Evolutionary conservation across 108 stramenopile genomes (phyloP).

Genomic region (Cylindrotheca fusiformis): DNA sequence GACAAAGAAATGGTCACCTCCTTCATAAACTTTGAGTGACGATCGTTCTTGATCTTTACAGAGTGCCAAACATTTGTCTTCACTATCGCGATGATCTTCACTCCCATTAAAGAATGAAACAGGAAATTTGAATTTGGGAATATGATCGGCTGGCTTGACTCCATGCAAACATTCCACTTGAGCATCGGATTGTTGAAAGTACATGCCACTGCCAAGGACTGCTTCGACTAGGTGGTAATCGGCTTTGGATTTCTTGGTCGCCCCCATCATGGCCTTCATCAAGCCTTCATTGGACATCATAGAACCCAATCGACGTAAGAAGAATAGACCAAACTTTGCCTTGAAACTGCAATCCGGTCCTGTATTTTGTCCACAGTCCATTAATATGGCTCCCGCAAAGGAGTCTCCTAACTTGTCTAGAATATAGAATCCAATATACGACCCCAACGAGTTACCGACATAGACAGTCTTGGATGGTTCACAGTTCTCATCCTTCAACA

Average conservation of each 20-base stretch:
- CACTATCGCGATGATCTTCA: conserved; percentile 59
- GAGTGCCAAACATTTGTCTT: conserved; percentile 47
- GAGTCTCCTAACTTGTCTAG: conserved; percentile 27
- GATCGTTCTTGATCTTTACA: conserved; percentile 38
- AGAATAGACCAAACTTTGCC: conserved; percentile 40
- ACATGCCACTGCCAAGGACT: conserved; percentile 44
- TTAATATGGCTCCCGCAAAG: conserved; percentile 47
- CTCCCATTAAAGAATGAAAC: conserved; percentile 57
- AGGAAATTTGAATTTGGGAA: conserved; percentile 41
- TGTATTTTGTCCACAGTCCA: conserved; percentile 64
- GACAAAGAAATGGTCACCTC: conserved; percentile 60
- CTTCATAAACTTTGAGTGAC: conserved; percentile 54
- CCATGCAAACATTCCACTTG: conserved; percentile 48
- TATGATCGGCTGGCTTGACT: conserved; percentile 46
- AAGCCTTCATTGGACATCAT: conserved; percentile 36
- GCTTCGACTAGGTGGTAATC: conserved; percentile 46
- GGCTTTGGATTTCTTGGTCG: conserved; percentile 44
- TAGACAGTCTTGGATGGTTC: conserved; percentile 23
- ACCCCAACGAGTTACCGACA: conserved; percentile 51
- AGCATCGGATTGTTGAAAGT: conserved; percentile 36
- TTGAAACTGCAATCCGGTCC: conserved; percentile 52
- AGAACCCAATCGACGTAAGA: conserved; percentile 20
- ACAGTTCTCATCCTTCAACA: conserved; percentile 20
- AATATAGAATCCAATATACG: conserved; percentile 55
- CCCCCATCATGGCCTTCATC: conserved; percentile 37